Base-by-base conservation (phyloP, 2,329 filamentous ascomycete species). In the Periconia digitata region DNA sequence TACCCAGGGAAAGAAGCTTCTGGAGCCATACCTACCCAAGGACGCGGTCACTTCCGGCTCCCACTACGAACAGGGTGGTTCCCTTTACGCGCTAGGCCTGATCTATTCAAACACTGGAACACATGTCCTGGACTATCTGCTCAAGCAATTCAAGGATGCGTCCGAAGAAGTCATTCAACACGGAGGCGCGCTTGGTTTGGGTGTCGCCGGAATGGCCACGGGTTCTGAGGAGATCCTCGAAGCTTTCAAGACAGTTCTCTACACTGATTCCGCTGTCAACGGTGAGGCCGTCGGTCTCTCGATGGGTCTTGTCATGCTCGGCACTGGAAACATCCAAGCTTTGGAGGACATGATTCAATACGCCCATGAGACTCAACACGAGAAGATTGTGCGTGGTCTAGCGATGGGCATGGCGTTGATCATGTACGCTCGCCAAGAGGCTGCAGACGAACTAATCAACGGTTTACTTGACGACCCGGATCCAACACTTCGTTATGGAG, bases 81-180 rank as follows among this genome's bases (percentile, higher is more conserved):
- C 94, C 20, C 80, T 99, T 2, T 99, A 95, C 67, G 94, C 94
- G 2, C 91, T 96, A 54, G 94, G 94, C 59, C 76, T 99, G 44
- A 96, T 99, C 49, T 96, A 97, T 67, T 92, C 94, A 62, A 99
- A 99, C 74, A 94, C 97, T 65, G 94, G 94, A 51, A 91, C 91
- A 4, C 89, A 92, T 65, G 94, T 95, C 13, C 76, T 94, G 3
- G 85, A 89, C 34, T 92, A 92, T 60, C 80, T 95, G 32, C 85
- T 85, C 54, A 79, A 79, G 22, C 87, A 90, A 64, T 92, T 95
- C 70, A 82, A 79, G 37, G 80, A 84, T 35, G 87, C 89, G 4
- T 83, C 88, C 47, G 89, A 94, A 72, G 94, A 99, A 71, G 91
- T 97, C 40, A 91, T 99, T 40, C 92, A 96, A 72, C 94, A 99